Conservation (phyloP, 768 basidiomycete genomes). For the Chlorophyllum brunneum region DNA sequence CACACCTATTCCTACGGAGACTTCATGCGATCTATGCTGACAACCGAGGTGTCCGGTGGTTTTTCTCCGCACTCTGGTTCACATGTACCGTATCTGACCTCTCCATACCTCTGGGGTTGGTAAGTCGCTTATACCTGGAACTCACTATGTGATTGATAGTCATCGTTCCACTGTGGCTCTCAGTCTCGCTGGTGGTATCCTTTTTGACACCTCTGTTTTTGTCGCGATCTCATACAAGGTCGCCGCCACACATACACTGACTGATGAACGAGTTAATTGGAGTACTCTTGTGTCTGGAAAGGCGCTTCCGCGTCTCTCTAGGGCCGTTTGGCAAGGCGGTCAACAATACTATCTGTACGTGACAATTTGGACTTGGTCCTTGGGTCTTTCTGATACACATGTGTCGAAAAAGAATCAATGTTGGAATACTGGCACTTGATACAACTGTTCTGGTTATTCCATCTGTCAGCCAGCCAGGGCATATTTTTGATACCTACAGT, state of each 20-base stretch:
- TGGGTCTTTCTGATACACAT: no score
- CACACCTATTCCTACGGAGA: background rate
- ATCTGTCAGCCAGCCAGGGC: no score
- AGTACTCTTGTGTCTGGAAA: background rate
- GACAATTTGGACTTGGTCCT: no score
- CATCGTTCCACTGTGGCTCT: background rate
- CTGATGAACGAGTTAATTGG: background rate
- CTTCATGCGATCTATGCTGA: background rate
- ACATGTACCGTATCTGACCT: background rate
- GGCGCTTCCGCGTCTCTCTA: background rate
- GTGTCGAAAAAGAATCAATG: no score
- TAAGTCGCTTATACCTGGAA: background rate
- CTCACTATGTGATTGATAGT: background rate
- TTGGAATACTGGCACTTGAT: no score
- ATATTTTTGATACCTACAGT: no score
- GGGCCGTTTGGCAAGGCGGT: background rate
- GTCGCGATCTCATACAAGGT: background rate
- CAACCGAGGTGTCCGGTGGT: background rate
- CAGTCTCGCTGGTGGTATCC: background rate
- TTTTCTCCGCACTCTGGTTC: background rate
- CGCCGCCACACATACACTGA: background rate
- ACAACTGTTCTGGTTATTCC: no score
- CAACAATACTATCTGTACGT: conserved; percentile 1
- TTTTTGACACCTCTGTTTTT: background rate
- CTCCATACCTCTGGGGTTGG: background rate